Percentiles rank a stretch among this genome's conserved stretches.
phyloP scores from a whole-genome alignment of 1,284 basidiomycete genomes.

The Ganoderma lingzhi region DNA sequence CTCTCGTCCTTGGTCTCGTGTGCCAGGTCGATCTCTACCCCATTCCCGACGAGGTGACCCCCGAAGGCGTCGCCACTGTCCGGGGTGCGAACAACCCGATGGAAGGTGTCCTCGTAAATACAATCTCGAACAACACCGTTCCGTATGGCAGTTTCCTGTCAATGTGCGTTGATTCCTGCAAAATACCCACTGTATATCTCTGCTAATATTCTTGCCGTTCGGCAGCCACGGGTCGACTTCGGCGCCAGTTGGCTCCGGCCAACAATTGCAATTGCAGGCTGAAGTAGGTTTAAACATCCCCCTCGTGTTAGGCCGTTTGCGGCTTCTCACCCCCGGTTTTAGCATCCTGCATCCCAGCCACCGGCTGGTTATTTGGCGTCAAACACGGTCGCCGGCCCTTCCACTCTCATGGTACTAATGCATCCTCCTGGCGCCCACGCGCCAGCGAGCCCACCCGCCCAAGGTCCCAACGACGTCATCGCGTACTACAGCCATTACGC shows the following conservation, averaged over 20 bases:
- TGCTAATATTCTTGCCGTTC: neutral
- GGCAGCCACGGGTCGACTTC: neutral
- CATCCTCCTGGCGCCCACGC: slow-evolving; percentile 3
- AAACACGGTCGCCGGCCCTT: neutral
- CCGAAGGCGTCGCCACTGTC: neutral
- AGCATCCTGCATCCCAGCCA: neutral
- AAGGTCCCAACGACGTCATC: slow-evolving; percentile 43
- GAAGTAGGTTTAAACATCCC: neutral
- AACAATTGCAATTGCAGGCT: too few relatives aligned
- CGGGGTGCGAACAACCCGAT: neutral
- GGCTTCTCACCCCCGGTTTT: neutral
- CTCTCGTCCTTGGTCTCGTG: slow-evolving; percentile 8
- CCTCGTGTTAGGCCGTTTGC: neutral
- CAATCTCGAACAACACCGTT: slow-evolving; percentile 1
- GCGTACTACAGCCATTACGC: slow-evolving; percentile 49
- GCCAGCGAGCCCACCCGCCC: neutral
- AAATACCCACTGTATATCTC: neutral
- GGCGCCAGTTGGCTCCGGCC: neutral
- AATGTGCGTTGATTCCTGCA: neutral
- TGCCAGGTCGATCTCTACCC: slow-evolving; percentile 9
- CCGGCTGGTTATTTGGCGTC: neutral
- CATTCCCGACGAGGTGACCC: slow-evolving; percentile 6
- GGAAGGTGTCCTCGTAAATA: neutral
- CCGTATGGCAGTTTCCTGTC: neutral
- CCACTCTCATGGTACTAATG: slow-evolving; percentile 5